Evolutionary conservation across 2,329 filamentous ascomycete genomes (phyloP).

Genomic region (Zymoseptoria crescenta): DNA sequence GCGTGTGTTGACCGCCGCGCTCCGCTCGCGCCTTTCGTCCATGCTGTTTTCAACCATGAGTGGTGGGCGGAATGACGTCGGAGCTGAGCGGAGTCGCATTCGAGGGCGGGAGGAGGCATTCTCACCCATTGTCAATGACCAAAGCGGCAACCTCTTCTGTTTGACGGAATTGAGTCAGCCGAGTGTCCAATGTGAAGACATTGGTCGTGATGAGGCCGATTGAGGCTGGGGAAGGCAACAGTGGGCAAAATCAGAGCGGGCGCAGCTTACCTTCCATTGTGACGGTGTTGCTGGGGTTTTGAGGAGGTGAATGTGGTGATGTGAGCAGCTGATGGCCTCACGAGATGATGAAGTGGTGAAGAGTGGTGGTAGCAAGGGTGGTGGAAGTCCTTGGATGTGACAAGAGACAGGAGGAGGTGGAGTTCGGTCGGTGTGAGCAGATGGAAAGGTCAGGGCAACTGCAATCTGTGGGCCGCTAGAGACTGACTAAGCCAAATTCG

Average conservation of each 20-base stretch:
- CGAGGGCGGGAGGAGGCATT: conserved; percentile 34
- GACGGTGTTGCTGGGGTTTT: conserved; percentile 15
- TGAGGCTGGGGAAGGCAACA: conserved; percentile 11
- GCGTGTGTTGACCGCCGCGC: background rate
- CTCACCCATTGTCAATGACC: conserved; percentile 99
- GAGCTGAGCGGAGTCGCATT: conserved; percentile 26
- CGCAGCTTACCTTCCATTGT: conserved; percentile 27
- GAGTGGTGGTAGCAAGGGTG: conserved; percentile 4
- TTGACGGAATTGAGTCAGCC: conserved; percentile 18
- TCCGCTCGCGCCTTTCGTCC: conserved; percentile 3
- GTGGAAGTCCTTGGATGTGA: background rate
- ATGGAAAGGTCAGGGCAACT: background rate
- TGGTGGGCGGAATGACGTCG: conserved; percentile 25
- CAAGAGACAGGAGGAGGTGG: background rate
- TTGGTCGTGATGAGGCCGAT: conserved; percentile 8
- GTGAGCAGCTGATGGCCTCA: conserved; percentile 7
- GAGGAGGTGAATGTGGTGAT: background rate
- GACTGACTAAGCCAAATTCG: background rate
- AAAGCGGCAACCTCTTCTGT: conserved; percentile 99
- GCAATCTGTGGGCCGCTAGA: background rate
- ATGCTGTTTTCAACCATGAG: conserved; percentile 8
- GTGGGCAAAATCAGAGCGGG: conserved; percentile 7
- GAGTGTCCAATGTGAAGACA: conserved; percentile 3
- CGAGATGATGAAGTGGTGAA: conserved; percentile 1
- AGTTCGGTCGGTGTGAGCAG: conserved; percentile 1